Percentiles rank a stretch among this genome's conserved stretches.
Evolutionary conservation across 805 yeast species (phyloP).

Genomic region (Nakazawaea anatomiae): DNA sequence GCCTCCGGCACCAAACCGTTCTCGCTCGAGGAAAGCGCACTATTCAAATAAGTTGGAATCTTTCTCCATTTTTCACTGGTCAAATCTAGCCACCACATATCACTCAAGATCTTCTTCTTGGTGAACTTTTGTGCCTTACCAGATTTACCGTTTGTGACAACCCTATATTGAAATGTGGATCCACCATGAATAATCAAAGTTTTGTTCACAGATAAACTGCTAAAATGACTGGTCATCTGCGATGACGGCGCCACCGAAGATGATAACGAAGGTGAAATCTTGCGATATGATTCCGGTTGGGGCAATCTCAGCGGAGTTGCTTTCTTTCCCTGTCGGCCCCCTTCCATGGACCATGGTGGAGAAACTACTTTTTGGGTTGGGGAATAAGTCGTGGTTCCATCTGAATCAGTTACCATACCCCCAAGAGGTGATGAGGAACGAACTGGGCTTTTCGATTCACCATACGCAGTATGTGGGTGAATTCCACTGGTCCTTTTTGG

Average conservation of each 20-base stretch:
- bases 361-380: background rate
- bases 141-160: conserved; percentile 15
- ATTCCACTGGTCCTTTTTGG: background rate
- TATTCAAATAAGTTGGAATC: conserved; percentile 4
- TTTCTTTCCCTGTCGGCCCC: background rate
- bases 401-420: background rate
- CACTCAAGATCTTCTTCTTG: conserved; percentile 31
- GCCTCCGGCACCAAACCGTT: background rate
- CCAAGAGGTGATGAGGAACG: conserved; percentile 2
- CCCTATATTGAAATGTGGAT: conserved; percentile 20
- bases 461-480: background rate
- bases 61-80: conserved; percentile 35
- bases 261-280: background rate
- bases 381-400: conserved; percentile 1
- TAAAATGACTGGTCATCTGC: background rate
- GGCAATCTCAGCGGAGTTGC: background rate
- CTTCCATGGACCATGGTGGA: background rate
- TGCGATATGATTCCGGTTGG: background rate
- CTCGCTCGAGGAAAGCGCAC: background rate
- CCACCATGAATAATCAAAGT: conserved; percentile 26
- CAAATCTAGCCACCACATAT: conserved; percentile 46
- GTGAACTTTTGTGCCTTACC: conserved; percentile 14
- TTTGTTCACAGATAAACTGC: conserved; percentile 9
- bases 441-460: background rate
- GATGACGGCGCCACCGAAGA: background rate